A percentile compares a stretch with the other conserved stretches of the same genome.
phyloP scores from a whole-genome alignment of 495 filamentous ascomycete genomes.

The Aspergillus avenaceus region DNA sequence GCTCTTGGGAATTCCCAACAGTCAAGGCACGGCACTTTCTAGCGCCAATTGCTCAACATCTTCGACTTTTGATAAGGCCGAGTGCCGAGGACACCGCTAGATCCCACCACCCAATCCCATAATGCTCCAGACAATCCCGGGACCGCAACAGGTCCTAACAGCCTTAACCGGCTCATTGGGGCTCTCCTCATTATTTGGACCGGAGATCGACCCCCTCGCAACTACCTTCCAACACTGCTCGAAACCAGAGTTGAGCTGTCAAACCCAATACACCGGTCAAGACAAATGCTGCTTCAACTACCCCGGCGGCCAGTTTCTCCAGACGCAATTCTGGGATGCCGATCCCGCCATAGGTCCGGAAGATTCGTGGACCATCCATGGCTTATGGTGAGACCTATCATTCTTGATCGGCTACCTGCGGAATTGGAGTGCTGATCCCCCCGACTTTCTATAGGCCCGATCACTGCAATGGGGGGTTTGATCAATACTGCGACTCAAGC shows the following conservation, averaged over 20 bases:
- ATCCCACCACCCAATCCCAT: not conserved
- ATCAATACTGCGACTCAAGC: slow-evolving; percentile 64
- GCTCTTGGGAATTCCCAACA: not conserved
- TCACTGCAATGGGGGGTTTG: slow-evolving; percentile 76
- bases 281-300: slow-evolving; percentile 81
- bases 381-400: slow-evolving; percentile 57
- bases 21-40: not conserved
- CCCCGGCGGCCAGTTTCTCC: slow-evolving; percentile 72
- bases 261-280: slow-evolving; percentile 48
- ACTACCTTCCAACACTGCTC: slow-evolving; percentile 34
- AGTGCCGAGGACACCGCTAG: too few species aligned
- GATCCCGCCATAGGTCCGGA: slow-evolving; percentile 64
- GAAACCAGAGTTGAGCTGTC: slow-evolving; percentile 53
- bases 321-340: slow-evolving; percentile 87
- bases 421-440: not conserved
- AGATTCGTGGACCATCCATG: slow-evolving; percentile 83
- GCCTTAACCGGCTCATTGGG: slow-evolving; percentile 31
- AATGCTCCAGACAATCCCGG: slow-evolving; percentile 27
- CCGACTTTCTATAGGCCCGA: slow-evolving; percentile 56
- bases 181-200: slow-evolving; percentile 20
- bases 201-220: slow-evolving; percentile 3
- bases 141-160: slow-evolving; percentile 40
- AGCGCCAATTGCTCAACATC: not conserved
- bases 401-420: slow-evolving; percentile 1
- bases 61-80: too few species aligned